These are phyloP conservation scores for Camelina neglecta DNA, from an alignment of 345 rosid genomes.

Conservation along the genomic window DNA sequence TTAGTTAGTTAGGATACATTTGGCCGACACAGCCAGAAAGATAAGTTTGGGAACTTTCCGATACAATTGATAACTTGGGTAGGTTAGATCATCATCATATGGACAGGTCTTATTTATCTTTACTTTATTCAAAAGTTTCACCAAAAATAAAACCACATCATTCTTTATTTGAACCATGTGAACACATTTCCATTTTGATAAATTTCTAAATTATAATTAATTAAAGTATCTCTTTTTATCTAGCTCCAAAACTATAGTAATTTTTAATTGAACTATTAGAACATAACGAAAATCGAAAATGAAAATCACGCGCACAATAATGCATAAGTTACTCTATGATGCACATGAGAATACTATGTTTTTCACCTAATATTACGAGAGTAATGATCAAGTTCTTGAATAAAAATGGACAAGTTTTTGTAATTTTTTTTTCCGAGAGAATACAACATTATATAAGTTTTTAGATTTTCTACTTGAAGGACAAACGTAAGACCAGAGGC, in stretches of 20 bases:
- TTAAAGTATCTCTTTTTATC: neutral
- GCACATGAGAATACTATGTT: neutral
- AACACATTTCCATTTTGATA: neutral
- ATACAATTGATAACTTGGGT: slow-evolving; percentile 38
- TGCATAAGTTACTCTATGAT: neutral
- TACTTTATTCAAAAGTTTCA: slow-evolving; percentile 11
- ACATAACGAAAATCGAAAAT: too few species aligned
- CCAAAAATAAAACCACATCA: neutral
- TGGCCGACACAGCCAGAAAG: slow-evolving; percentile 21
- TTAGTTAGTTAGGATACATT: slow-evolving; percentile 34
- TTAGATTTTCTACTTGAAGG: too few species aligned
- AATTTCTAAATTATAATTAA: neutral
- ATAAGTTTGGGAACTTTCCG: slow-evolving; percentile 19
- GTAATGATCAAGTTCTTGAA: neutral
- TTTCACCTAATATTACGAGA: neutral
- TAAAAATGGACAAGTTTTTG: neutral
- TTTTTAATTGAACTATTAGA: too few species aligned
- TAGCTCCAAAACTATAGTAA: neutral
- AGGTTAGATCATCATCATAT: slow-evolving; percentile 34
- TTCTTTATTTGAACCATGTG: neutral
- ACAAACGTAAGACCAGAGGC: neutral
- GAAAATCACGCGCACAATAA: too few species aligned
- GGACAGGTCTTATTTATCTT: slow-evolving; percentile 25
- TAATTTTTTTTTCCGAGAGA: neutral
- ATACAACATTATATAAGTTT: too few species aligned